phyloP scores from a whole-genome alignment of 2,329 filamentous ascomycete genomes.

The Botrytis galanthina region DNA sequence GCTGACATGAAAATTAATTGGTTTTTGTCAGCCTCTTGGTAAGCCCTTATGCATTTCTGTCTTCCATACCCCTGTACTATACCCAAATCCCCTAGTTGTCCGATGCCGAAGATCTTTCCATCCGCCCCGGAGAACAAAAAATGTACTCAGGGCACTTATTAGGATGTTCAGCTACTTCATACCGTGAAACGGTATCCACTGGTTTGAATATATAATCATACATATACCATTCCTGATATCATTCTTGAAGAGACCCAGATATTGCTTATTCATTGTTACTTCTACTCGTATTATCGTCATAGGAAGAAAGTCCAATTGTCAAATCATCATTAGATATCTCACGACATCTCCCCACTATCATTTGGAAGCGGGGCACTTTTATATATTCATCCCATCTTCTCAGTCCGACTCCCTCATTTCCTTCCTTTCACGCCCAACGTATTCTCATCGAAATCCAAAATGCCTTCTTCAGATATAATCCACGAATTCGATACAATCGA shows the following conservation, averaged over 20 bases:
- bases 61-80: neutral
- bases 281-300: neutral
- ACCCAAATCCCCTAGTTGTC: neutral
- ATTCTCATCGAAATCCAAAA: constrained; percentile 20
- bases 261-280: neutral
- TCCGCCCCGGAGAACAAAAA: neutral
- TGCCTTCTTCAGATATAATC: constrained; percentile 36
- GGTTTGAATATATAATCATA: neutral
- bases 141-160: neutral
- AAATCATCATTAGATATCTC: neutral
- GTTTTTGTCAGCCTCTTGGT: constrained; percentile 23
- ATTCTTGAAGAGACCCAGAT: neutral
- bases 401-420: neutral
- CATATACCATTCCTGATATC: neutral
- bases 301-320: neutral
- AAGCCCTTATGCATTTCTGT: neutral
- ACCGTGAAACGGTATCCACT: neutral
- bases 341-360: constrained; percentile 12
- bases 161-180: neutral
- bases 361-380: constrained; percentile 19
- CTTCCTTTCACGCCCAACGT: neutral
- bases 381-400: constrained; percentile 15
- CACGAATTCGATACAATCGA: constrained; percentile 62
- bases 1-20: constrained; percentile 27
- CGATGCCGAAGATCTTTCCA: constrained; percentile 1